Conservation (phyloP, 306 rosid genomes). For the Prunus fruticosa region DNA sequence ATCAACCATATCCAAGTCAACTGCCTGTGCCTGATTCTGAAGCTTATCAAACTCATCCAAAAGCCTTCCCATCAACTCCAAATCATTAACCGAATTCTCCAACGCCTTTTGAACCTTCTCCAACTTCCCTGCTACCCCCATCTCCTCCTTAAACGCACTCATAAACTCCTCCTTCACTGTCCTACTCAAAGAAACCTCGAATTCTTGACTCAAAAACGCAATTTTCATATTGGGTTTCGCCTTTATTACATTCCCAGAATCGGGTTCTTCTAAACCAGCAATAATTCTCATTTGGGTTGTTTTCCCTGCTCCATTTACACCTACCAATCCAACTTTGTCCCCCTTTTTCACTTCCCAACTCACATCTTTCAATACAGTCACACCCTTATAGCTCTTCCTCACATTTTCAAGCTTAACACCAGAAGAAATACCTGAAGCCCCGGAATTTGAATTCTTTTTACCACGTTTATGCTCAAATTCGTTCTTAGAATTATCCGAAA, state of each 20-base stretch:
- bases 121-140: conserved; percentile 70
- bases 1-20: conserved; percentile 71
- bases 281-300: conserved; percentile 93
- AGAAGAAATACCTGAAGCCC: conserved; percentile 76
- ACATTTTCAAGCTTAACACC: conserved; percentile 80
- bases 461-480: conserved; percentile 40
- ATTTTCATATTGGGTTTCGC: conserved; percentile 74
- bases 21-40: conserved; percentile 73
- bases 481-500: conserved; percentile 38
- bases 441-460: conserved; percentile 39
- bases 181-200: conserved; percentile 78
- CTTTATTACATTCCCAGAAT: conserved; percentile 72
- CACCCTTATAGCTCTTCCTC: conserved; percentile 70
- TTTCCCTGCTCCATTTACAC: conserved; percentile 94
- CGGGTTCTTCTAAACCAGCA: conserved; percentile 85
- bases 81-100: conserved; percentile 68
- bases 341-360: conserved; percentile 95
- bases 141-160: conserved; percentile 89
- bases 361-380: conserved; percentile 68
- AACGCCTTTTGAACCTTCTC: conserved; percentile 94
- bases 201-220: conserved; percentile 91
- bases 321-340: conserved; percentile 87
- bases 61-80: conserved; percentile 93
- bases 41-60: conserved; percentile 92
- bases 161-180: conserved; percentile 91